Base-by-base conservation (phyloP, 768 basidiomycete genomes). In the Amanita molliuscula region DNA sequence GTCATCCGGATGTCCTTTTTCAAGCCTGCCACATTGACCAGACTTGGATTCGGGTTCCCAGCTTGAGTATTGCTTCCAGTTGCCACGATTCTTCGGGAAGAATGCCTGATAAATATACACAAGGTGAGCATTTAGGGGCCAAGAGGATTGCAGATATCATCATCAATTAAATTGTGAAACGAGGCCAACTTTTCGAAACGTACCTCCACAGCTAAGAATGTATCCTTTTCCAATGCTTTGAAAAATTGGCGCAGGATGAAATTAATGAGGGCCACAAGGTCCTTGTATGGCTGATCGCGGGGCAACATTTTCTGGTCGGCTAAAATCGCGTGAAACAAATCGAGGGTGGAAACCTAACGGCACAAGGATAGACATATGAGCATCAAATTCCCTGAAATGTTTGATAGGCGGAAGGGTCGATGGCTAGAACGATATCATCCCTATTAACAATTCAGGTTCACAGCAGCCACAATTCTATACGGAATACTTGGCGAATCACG, bases 161-260 rank as follows among this genome's bases (percentile, higher is more conserved):
- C 41, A 21, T 44, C 8, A 9, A 20, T 26, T 6, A 44, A 26
- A 13, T 29, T 9, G 21, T 21, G 21, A 43, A 21, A 21, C 6
- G 10, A 44, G 9, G 23, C 1, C 35, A 9, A 26, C 10, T n/a
- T 4, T 21, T 34, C 48, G 47, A 52, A 52, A 57, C 66, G 70
- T 58, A 93, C 93, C 75, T 98, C 92, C 53, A 97, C 76, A 53
- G 90, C 77, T 42, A 97, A 72, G 68, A 97, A 88, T 0, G 88
- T 75, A 54, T 96, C 85, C 55, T 89, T 81, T 47, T 79, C 76
- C 43, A 92, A 74, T 6, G 82, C 78, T 64, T 96, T 98, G 81
- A 99, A 98, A 74, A 98, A 98, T 61, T 85, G 82, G 21, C 89
- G 81, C 52, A 97, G 74, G 53, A 97, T 74, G 67, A 77, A 99